Evolutionary conservation across 106 monocot species (phyloP).

Genomic region (Iris macrosiphon): DNA sequence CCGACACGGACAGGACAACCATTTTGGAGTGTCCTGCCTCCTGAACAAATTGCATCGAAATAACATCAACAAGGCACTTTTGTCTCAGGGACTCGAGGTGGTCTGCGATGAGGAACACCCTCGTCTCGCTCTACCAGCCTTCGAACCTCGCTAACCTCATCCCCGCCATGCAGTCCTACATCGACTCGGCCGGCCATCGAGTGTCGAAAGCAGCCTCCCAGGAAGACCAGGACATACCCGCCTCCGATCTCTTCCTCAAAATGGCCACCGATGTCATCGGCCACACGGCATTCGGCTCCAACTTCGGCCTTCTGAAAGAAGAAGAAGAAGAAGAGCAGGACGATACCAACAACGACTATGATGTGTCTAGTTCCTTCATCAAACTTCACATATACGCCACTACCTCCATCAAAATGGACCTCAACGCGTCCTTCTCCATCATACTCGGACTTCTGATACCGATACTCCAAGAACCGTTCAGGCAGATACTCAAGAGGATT

Average conservation of each 20-base stretch:
- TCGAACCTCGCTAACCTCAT: constrained; percentile 58
- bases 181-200: constrained; percentile 11
- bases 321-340: not conserved
- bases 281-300: constrained; percentile 57
- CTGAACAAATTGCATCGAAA: no score
- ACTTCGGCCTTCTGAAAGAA: constrained; percentile 38
- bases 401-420: constrained; percentile 68
- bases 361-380: constrained; percentile 34
- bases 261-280: constrained; percentile 63
- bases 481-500: constrained; percentile 40
- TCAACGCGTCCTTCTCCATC: constrained; percentile 53
- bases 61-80: not conserved
- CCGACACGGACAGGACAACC: no score
- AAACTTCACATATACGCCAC: constrained; percentile 45
- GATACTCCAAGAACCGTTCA: constrained; percentile 45
- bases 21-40: no score
- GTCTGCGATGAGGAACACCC: constrained; percentile 59
- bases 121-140: constrained; percentile 70
- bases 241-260: constrained; percentile 49
- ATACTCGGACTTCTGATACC: constrained; percentile 45
- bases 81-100: constrained; percentile 54
- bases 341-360: not conserved
- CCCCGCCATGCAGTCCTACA: constrained; percentile 60
- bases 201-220: not conserved
- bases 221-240: constrained; percentile 21